Conservation (phyloP, 2,329 filamentous ascomycete genomes). For the Cercospora brassicicola region DNA sequence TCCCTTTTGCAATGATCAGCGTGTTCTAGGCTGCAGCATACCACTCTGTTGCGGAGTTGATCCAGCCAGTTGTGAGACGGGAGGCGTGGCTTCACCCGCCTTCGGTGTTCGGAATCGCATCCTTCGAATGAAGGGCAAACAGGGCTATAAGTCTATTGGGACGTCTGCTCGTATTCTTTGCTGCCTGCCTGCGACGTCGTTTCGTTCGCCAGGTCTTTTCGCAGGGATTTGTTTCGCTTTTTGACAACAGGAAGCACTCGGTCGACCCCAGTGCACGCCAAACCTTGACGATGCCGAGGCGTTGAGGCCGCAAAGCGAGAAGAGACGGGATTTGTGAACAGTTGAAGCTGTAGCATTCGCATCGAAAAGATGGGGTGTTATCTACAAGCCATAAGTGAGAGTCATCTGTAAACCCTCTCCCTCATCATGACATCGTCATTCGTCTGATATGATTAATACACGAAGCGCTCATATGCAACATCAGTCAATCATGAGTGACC, state of each 20-base stretch:
- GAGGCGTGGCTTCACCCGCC: background rate
- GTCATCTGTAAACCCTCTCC: slow-evolving; percentile 3
- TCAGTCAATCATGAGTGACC: background rate
- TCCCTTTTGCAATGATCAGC: background rate
- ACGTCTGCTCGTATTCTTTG: background rate
- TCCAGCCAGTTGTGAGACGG: background rate
- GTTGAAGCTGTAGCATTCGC: slow-evolving; percentile 2
- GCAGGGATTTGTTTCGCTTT: background rate
- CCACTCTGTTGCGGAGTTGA: background rate
- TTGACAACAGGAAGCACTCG: background rate
- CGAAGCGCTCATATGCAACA: background rate
- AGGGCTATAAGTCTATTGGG: background rate
- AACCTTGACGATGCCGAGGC: background rate
- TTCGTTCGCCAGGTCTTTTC: background rate
- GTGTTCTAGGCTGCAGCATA: background rate
- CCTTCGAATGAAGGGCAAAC: background rate
- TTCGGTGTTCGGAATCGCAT: slow-evolving; percentile 1
- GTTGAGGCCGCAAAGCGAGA: background rate
- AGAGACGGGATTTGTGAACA: background rate
- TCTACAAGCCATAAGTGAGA: slow-evolving; percentile 5
- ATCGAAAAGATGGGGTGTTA: background rate
- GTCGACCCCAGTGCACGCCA: background rate
- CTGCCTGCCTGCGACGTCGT: background rate
- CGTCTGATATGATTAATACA: slow-evolving; percentile 2
- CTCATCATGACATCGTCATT: slow-evolving; percentile 1